Percentiles rank a stretch among this genome's conserved stretches.
These are phyloP conservation scores for Arctostaphylos glauca DNA, from an alignment of 148 eudicot genomes.

Conservation along the genomic window DNA sequence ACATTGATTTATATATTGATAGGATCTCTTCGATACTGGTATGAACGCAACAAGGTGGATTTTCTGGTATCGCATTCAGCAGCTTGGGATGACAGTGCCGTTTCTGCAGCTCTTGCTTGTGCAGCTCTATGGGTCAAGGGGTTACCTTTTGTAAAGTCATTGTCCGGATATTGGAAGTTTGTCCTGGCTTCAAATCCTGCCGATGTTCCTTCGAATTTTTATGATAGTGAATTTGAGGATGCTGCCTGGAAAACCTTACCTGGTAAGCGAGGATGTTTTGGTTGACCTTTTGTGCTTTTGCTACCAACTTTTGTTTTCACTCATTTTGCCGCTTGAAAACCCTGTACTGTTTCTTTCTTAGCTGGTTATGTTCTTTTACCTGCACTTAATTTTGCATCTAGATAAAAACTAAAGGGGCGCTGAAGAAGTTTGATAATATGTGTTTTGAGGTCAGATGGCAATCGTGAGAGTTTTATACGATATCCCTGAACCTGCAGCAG, in stretches of 20 bases:
- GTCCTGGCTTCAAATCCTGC: conserved; percentile 58
- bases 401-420: background rate
- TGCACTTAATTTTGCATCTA: background rate
- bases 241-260: conserved; percentile 82
- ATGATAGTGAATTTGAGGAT: conserved; percentile 58
- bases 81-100: conserved; percentile 88
- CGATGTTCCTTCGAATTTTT: conserved; percentile 52
- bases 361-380: background rate
- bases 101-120: conserved; percentile 70
- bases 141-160: conserved; percentile 83
- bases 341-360: background rate
- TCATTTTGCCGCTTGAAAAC: background rate
- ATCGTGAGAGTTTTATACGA: background rate
- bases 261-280: conserved; percentile 35
- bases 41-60: conserved; percentile 71
- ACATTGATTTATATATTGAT: conserved; percentile 8
- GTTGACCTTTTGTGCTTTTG: background rate
- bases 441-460: background rate
- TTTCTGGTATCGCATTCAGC: conserved; percentile 57
- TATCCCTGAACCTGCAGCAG: background rate
- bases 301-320: background rate
- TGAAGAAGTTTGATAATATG: background rate
- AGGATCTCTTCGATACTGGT: conserved; percentile 89
- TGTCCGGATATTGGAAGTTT: conserved; percentile 90
- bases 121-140: conserved; percentile 92